Evolutionary conservation across 257 asterid species (phyloP), one percentile per base, ranked within the genome.

Genomic region (Salvia hispanica): DNA sequence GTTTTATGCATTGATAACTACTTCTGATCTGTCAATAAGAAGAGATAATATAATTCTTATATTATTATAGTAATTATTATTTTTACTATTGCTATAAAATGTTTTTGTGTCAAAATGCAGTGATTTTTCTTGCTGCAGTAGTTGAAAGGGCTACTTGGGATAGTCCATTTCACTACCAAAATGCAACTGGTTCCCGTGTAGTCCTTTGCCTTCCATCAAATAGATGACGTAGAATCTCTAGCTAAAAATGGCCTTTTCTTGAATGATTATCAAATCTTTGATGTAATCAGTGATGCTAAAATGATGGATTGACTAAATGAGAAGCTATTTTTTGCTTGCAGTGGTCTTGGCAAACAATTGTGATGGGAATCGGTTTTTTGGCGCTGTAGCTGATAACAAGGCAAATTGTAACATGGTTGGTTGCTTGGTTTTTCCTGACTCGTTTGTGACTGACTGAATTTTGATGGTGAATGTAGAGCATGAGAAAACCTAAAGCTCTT

Each of bases 321-420:
- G 1, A 53, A 50, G 12, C 60, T 50, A 18, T 65, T 47, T 63
- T 37, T 9, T 44, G 13, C 36, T 5, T 84, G 83, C 86, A 92
- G 98, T 92, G 95, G 95, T 83, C 96, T 54, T 87, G 91, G 92
- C 87, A 87, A 79, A 89, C 98, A 25, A 82, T 89, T 33, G 83
- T 78, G 3, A 81, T 89, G 88, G 96, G 92, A 9, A 76, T 86
- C 16, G 50, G 82, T 80, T 92, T 92, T 63, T 82, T 92, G 53
- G 70, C 67, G 39, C 72, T 89, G 66, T 73, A 85, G 67, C 77
- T 89, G 47, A 62, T 74, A 11, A 81, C 92, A 9, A 80, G 96
- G 77, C 84, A 83, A 52, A 79, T 89, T 1, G 96, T 92, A 82
- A 63, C 39, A 0, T 25, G 57, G 12, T 62, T 62, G n/a, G 33